Evolutionary conservation across 2,329 filamentous ascomycete species (phyloP), one percentile per base, ranked within the genome.

Genomic region (Daldinia sp.): DNA sequence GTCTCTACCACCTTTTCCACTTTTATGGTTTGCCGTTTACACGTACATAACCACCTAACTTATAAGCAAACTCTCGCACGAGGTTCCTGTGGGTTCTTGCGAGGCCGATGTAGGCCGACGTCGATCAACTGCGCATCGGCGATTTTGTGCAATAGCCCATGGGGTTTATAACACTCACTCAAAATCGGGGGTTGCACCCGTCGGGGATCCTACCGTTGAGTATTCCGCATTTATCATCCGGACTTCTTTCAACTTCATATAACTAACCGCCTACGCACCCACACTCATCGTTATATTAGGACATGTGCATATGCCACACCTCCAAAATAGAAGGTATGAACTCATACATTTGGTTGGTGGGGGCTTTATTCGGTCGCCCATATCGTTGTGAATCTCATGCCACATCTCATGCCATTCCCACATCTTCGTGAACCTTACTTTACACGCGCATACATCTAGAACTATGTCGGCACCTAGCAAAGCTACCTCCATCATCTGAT

Each of bases 391-490:
- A 59, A 51, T 41, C 30, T 56, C 51, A 35, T 39, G 50, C 45
- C 45, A 45, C 15, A 45, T 49, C 49, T 55, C 50, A 10, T 41
- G 5, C 41, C 50, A 48, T 56, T 29, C 43, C 39, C 17, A 13
- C 39, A 23, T 11, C 15, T 23, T 45, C 32, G 51, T 52, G 55
- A 13, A 15, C 47, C 25, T 52, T 23, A 45, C 32, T 23, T 59
- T 37, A 25, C 10, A 25, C 21, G 47, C 49, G 52, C 47, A 41
- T 55, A 34, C 19, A 50, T 60, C 56, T 66, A 63, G 60, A 66
- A 37, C 41, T 21, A 66, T 34, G 47, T 35, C 48, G 59, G 56
- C 37, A 60, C 27, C 49, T 50, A 23, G n/a, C 9, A 23, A 25
- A n/a, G 19, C 19, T 23, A 21, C 10, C 17, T n/a, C 37, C 8